phyloP scores from a whole-genome alignment of 768 basidiomycete genomes.

The Zangia roseola region DNA sequence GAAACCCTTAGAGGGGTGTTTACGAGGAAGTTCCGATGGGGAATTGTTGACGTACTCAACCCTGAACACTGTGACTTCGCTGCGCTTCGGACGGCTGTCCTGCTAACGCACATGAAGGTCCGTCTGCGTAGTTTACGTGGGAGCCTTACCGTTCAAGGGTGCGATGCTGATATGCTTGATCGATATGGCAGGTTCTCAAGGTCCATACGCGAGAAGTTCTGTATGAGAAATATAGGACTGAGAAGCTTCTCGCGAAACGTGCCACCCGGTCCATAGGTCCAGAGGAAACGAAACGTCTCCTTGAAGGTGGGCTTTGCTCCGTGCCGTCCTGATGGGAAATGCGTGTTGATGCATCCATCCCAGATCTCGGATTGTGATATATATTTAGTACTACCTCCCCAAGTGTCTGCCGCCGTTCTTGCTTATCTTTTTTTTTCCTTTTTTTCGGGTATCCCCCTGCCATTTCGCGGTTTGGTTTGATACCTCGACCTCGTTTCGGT shows the following conservation, averaged over 20 bases:
- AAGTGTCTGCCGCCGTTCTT: slow-evolving; percentile 17
- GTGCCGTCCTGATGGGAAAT: slow-evolving; percentile 17
- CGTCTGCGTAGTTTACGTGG: slow-evolving; percentile 27
- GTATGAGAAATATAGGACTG: slow-evolving; percentile 92
- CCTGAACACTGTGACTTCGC: slow-evolving; percentile 88
- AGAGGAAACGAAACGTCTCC: slow-evolving; percentile 65
- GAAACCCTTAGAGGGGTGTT: slow-evolving; percentile 74
- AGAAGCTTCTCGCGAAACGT: slow-evolving; percentile 84
- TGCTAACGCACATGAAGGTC: slow-evolving; percentile 86
- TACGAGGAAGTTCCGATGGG: slow-evolving; percentile 82
- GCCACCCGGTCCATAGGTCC: slow-evolving; percentile 79
- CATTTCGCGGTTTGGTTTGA: slow-evolving; percentile 2
- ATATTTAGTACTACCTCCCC: slow-evolving; percentile 22
- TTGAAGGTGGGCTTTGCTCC: slow-evolving; percentile 56
- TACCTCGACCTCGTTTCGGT: not conserved
- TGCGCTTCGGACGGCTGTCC: slow-evolving; percentile 76
- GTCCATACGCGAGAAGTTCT: slow-evolving; percentile 82
- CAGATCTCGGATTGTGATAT: slow-evolving; percentile 49
- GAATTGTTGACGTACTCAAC: slow-evolving; percentile 81
- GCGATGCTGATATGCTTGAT: slow-evolving; percentile 5
- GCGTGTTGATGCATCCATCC: slow-evolving; percentile 22
- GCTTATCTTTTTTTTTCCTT: slow-evolving; percentile 19
- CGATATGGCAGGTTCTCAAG: slow-evolving; percentile 63
- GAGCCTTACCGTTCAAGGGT: slow-evolving; percentile 8
- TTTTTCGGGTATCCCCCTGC: slow-evolving; percentile 11